phyloP scores from a whole-genome alignment of 202 grass and related monocot genomes.

The Carex arenaria region DNA sequence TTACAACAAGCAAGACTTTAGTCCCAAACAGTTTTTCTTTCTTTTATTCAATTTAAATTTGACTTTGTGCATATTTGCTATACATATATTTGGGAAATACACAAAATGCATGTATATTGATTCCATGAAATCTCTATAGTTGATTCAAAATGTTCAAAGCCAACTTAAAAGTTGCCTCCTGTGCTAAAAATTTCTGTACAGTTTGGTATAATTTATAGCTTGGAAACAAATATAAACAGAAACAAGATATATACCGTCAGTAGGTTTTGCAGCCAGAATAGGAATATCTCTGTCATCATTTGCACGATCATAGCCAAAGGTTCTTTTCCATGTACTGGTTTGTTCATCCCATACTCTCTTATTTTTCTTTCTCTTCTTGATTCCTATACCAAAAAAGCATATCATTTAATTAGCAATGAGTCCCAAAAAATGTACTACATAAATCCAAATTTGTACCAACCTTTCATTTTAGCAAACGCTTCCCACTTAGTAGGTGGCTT shows the following conservation, averaged over 20 bases:
- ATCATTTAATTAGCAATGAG: neutral
- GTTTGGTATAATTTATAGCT: neutral
- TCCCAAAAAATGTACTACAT: neutral
- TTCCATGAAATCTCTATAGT: neutral
- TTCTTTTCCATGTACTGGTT: constrained; percentile 79
- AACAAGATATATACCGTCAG: constrained; percentile 54
- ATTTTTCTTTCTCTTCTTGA: constrained; percentile 70
- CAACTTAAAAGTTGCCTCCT: neutral
- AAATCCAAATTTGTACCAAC: constrained; percentile 12
- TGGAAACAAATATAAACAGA: constrained; percentile 5
- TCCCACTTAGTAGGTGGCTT: constrained; percentile 97
- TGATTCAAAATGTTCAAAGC: neutral
- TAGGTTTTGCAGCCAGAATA: constrained; percentile 68
- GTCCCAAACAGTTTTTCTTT: neutral
- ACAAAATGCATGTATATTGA: neutral
- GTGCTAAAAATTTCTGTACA: neutral
- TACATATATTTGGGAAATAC: neutral
- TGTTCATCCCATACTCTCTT: constrained; percentile 88
- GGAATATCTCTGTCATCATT: constrained; percentile 92
- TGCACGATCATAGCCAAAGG: constrained; percentile 76
- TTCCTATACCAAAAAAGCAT: constrained; percentile 36
- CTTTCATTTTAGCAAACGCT: constrained; percentile 77
- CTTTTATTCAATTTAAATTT: neutral
- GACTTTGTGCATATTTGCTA: neutral
- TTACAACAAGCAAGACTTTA: no score